Evolutionary conservation across 179 eudicot genomes (phyloP).

Genomic region (Vitellaria paradoxa): DNA sequence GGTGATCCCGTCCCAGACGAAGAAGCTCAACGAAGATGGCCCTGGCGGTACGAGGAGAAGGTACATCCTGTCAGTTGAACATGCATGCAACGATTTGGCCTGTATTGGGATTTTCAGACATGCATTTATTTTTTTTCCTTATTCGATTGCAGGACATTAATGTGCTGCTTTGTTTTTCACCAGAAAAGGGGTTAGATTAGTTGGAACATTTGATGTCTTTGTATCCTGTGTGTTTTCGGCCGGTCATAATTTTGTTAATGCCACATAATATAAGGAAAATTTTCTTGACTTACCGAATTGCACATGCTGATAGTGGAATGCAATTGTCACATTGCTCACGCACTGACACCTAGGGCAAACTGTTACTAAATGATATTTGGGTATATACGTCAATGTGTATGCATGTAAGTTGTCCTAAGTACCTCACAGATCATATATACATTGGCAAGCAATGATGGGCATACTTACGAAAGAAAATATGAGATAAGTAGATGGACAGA

Average conservation of each 20-base stretch:
- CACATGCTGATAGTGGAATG: not conserved
- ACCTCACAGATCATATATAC: too few relatives aligned
- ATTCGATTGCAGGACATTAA: not conserved
- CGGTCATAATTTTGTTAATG: not conserved
- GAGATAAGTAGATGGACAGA: too few relatives aligned
- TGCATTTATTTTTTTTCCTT: not conserved
- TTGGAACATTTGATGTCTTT: too few relatives aligned
- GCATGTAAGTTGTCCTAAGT: too few relatives aligned
- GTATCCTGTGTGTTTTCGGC: not conserved
- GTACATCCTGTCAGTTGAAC: slow-evolving; percentile 26
- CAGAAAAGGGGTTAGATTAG: not conserved
- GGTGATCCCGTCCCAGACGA: slow-evolving; percentile 52
- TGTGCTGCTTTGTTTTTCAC: too few relatives aligned
- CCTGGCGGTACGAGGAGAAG: slow-evolving; percentile 42
- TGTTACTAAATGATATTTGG: too few relatives aligned
- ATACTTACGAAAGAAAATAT: too few relatives aligned
- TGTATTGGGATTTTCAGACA: not conserved
- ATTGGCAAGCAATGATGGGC: too few relatives aligned
- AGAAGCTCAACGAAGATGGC: slow-evolving; percentile 52
- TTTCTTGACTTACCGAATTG: not conserved
- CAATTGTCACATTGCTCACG: not conserved
- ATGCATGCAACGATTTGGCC: not conserved
- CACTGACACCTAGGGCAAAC: too few relatives aligned
- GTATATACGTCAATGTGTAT: too few relatives aligned
- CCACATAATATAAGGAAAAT: not conserved